Conservation (phyloP, 129 eudicot species). For the Pittosporum tobira region DNA sequence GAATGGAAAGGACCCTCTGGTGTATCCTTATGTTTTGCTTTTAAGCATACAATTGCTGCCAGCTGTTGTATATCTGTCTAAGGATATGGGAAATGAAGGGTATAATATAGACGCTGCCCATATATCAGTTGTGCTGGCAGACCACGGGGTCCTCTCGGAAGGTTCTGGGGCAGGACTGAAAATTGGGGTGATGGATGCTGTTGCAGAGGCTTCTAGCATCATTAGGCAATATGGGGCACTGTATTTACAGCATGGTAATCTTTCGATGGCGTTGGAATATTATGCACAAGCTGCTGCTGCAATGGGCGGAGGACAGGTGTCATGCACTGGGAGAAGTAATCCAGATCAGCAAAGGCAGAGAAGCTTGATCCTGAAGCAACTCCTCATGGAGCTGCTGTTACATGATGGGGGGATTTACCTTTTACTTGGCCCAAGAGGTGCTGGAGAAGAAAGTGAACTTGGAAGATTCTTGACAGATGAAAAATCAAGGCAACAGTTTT, state of each 20-base stretch:
- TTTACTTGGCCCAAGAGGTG: slow-evolving; percentile 77
- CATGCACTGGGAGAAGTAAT: slow-evolving; percentile 74
- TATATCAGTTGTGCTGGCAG: slow-evolving; percentile 65
- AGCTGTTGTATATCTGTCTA: slow-evolving; percentile 62
- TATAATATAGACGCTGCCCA: slow-evolving; percentile 76
- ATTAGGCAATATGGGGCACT: slow-evolving; percentile 79
- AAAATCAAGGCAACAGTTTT: slow-evolving; percentile 55
- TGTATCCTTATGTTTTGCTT: slow-evolving; percentile 74
- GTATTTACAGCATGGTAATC: slow-evolving; percentile 59
- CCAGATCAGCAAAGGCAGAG: slow-evolving; percentile 88
- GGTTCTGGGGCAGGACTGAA: slow-evolving; percentile 56
- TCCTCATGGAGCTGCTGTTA: slow-evolving; percentile 61
- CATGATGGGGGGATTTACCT: slow-evolving; percentile 69
- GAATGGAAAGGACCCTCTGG: slow-evolving; percentile 89
- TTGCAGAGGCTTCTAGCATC: slow-evolving; percentile 83
- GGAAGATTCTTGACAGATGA: slow-evolving; percentile 59
- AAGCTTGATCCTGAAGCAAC: slow-evolving; percentile 74
- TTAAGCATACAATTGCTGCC: slow-evolving; percentile 85
- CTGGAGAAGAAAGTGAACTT: slow-evolving; percentile 89
- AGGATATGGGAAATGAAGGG: slow-evolving; percentile 79
- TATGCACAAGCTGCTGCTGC: slow-evolving; percentile 93
- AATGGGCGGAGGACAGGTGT: slow-evolving; percentile 81
- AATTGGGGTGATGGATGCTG: slow-evolving; percentile 74
- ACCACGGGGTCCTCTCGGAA: slow-evolving; percentile 67
- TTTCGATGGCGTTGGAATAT: slow-evolving; percentile 74